Conservation (phyloP, 768 basidiomycete species). For the Plicaturopsis crispa region DNA sequence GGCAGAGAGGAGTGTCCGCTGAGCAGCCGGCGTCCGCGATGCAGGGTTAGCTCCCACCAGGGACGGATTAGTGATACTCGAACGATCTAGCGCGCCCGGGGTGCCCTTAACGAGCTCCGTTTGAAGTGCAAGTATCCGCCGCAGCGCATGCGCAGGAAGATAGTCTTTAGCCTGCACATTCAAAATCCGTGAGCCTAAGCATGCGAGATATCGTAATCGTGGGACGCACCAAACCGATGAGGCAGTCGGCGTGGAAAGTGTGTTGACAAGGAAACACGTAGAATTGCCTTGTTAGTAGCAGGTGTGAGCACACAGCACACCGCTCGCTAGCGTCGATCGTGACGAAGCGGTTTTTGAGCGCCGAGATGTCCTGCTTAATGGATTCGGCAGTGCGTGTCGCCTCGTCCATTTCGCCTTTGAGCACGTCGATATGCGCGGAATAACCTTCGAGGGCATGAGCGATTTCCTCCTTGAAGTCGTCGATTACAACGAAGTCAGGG, state of each 20-base stretch:
- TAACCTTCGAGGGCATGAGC: conserved; percentile 94
- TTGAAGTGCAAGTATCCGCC: conserved; percentile 82
- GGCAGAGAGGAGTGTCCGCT: conserved; percentile 69
- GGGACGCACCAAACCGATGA: conserved; percentile 80
- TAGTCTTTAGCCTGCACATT: conserved; percentile 81
- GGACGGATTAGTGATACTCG: conserved; percentile 22
- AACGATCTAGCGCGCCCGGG: conserved; percentile 24
- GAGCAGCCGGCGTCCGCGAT: conserved; percentile 34
- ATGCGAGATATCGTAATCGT: background rate
- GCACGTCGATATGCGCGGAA: conserved; percentile 79
- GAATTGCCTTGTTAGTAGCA: conserved; percentile 83
- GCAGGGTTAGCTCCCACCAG: conserved; percentile 14
- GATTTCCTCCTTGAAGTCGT: conserved; percentile 99
- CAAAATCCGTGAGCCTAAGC: conserved; percentile 7
- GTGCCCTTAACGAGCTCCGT: conserved; percentile 66
- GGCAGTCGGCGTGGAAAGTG: conserved; percentile 94
- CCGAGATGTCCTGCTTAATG: conserved; percentile 86
- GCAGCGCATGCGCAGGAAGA: conserved; percentile 71
- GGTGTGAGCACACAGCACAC: conserved; percentile 73
- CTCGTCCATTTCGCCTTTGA: conserved; percentile 95
- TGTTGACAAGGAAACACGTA: conserved; percentile 99
- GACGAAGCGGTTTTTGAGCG: conserved; percentile 83
- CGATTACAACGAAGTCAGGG: conserved; percentile 98
- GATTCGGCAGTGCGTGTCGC: conserved; percentile 87
- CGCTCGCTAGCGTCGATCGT: conserved; percentile 84